Conservation (phyloP, 116 monocot species). For the Dioscorea cayenensis region DNA sequence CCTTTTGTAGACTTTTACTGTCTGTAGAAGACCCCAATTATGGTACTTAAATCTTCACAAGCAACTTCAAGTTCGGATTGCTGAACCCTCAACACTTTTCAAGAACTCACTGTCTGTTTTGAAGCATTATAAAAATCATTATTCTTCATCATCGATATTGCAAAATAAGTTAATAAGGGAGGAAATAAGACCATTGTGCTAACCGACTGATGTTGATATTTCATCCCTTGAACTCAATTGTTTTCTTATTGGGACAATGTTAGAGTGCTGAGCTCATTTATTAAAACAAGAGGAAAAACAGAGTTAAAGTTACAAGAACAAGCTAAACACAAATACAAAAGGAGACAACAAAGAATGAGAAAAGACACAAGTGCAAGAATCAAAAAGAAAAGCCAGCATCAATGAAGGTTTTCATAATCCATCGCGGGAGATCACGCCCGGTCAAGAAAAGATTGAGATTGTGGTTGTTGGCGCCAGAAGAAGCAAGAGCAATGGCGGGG, state of each 20-base stretch:
- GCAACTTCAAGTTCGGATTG: slow-evolving; percentile 83
- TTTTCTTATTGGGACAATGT: slow-evolving; percentile 46
- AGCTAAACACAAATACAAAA: too few relatives aligned
- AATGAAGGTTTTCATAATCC: too few relatives aligned
- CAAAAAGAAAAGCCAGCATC: too few relatives aligned
- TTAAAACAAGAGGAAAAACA: too few relatives aligned
- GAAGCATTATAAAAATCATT: not conserved
- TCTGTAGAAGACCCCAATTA: slow-evolving; percentile 77
- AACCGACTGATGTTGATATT: slow-evolving; percentile 48
- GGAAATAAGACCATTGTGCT: not conserved
- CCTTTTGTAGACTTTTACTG: slow-evolving; percentile 86
- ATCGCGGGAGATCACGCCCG: too few relatives aligned
- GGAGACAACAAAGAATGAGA: too few relatives aligned
- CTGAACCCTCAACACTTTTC: slow-evolving; percentile 51
- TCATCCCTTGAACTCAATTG: slow-evolving; percentile 26
- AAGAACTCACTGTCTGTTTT: slow-evolving; percentile 53
- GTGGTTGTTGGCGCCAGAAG: too few relatives aligned
- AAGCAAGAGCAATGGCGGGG: too few relatives aligned
- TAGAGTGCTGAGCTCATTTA: too few relatives aligned
- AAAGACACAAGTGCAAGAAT: too few relatives aligned
- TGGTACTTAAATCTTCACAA: slow-evolving; percentile 99
- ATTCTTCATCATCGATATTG: not conserved
- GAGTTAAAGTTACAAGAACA: too few relatives aligned
- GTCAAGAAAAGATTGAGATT: too few relatives aligned
- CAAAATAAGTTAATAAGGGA: not conserved